Conservation (phyloP, 495 filamentous ascomycete species). For the Aspergillus ellipticus region DNA sequence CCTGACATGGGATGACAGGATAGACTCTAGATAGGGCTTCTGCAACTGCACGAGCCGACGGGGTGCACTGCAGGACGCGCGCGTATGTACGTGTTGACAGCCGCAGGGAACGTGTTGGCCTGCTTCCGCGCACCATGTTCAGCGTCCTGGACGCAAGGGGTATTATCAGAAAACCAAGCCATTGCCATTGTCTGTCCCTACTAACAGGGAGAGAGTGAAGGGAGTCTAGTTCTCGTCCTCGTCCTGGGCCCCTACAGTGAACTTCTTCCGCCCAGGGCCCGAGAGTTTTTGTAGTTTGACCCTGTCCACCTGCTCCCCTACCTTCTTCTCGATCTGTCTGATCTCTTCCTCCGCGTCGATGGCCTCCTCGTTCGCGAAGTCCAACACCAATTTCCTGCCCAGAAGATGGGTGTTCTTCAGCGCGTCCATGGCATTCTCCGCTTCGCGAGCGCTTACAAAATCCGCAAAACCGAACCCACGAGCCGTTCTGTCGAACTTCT, state of each 20-base stretch:
- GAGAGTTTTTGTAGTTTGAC: constrained; percentile 84
- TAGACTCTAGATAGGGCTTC: constrained; percentile 9
- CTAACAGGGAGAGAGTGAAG: constrained; percentile 33
- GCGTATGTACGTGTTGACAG: constrained; percentile 38
- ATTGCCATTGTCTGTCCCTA: constrained; percentile 21
- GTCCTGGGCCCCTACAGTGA: constrained; percentile 72
- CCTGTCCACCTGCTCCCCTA: constrained; percentile 79
- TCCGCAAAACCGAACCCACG: constrained; percentile 97
- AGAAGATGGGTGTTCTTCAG: constrained; percentile 91
- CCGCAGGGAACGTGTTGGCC: constrained; percentile 34
- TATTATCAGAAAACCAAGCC: constrained; percentile 16
- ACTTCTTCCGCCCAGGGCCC: constrained; percentile 77
- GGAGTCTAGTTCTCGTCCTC: constrained; percentile 55
- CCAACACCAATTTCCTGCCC: constrained; percentile 80
- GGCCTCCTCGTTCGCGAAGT: constrained; percentile 81
- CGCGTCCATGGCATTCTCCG: constrained; percentile 86
- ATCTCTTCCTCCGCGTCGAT: constrained; percentile 94
- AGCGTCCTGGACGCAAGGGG: constrained; percentile 36
- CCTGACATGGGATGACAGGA: constrained; percentile 20
- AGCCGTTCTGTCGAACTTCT: constrained; percentile 83
- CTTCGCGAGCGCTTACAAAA: constrained; percentile 87
- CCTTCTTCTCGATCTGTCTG: constrained; percentile 91
- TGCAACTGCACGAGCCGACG: constrained; percentile 23
- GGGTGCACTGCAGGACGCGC: constrained; percentile 21
- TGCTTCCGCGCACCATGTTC: constrained; percentile 11